Base-by-base conservation (phyloP, 768 basidiomycete species). In the Trametopsis cervina region DNA sequence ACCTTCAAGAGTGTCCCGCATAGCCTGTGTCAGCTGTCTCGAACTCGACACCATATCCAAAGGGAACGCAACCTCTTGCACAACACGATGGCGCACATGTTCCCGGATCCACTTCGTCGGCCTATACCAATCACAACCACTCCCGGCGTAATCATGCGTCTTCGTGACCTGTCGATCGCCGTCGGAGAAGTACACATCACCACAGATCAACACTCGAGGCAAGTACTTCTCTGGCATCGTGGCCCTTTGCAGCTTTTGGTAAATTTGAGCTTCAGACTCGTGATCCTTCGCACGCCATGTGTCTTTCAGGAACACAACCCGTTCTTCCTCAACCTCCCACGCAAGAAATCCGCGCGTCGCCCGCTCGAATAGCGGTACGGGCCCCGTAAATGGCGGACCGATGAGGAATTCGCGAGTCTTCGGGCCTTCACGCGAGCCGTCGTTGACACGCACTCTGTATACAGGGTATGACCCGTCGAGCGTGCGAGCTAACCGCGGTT, bases 311-410 rank as follows among this genome's bases (percentile, higher is more conserved):
- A 40, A 40, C n/a, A n/a, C n/a, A n/a, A n/a, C n/a, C n/a, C n/a
- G n/a, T 10, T 33, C 35, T 17, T 22, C 15, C 5, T 13, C 12
- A 23, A 50, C 15, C 17, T 48, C 26, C 27, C 27, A 42, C 6
- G 52, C 52, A 5, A 50, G 17, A 26, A 43, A 49, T 6, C 35
- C 47, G 13, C 52, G 42, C 4, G 52, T 53, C 1, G 52, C 25
- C 11, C 52, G 49, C n/a, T 49, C 52, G 20, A 23, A 20, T 1
- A 29, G 21, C 4, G 41, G 39, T 7, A 11, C 12, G 23, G 18
- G 20, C 4, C 5, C 33, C 5, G 41, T 4, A 29, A 44, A 42
- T 12, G 48, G 42, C 3, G 26, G 20, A 9, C 21, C 17, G 22
- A 47, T 20, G 2, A 47, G 13, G 7, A 39, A n/a, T n/a, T n/a